phyloP scores from a whole-genome alignment of 2,329 filamentous ascomycete species.

The Cryphonectria japonica region DNA sequence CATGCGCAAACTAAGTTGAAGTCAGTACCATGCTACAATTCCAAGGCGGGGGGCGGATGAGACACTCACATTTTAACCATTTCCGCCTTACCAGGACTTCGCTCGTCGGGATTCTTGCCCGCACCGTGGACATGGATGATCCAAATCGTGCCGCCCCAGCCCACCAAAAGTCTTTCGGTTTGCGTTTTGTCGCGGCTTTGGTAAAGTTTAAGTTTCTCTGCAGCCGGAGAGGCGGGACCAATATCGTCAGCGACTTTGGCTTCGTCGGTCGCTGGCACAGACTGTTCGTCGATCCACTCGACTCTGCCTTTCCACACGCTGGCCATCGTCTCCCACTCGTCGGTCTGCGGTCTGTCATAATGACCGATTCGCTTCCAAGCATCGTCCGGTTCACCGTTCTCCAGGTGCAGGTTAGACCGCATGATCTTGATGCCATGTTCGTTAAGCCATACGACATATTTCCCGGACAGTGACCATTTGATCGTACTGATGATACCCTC shows the following conservation, averaged over 20 bases:
- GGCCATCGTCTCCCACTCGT: constrained; percentile 95
- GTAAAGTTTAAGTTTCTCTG: constrained; percentile 54
- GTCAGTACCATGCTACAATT: constrained; percentile 34
- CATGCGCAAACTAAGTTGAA: constrained; percentile 73
- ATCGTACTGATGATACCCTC: constrained; percentile 91
- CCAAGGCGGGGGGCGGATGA: no score
- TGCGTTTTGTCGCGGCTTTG: constrained; percentile 50
- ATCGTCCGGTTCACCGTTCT: constrained; percentile 74
- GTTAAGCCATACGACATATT: constrained; percentile 93
- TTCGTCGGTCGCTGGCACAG: constrained; percentile 74
- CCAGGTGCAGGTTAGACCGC: constrained; percentile 83
- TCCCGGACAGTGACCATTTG: constrained; percentile 92
- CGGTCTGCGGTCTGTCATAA: constrained; percentile 82
- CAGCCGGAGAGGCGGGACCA: constrained; percentile 40
- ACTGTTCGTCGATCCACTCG: constrained; percentile 89
- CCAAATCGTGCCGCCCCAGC: constrained; percentile 97
- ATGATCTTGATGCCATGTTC: constrained; percentile 98
- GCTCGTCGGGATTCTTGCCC: constrained; percentile 70
- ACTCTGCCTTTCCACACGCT: constrained; percentile 89
- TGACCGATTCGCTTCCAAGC: constrained; percentile 96
- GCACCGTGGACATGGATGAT: constrained; percentile 83
- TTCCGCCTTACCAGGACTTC: constrained; percentile 78
- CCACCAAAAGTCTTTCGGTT: constrained; percentile 83
- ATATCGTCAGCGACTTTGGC: constrained; percentile 40
- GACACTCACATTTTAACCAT: constrained; percentile 84